Conservation (phyloP, 345 rosid genomes). For the Passiflora organensis region DNA sequence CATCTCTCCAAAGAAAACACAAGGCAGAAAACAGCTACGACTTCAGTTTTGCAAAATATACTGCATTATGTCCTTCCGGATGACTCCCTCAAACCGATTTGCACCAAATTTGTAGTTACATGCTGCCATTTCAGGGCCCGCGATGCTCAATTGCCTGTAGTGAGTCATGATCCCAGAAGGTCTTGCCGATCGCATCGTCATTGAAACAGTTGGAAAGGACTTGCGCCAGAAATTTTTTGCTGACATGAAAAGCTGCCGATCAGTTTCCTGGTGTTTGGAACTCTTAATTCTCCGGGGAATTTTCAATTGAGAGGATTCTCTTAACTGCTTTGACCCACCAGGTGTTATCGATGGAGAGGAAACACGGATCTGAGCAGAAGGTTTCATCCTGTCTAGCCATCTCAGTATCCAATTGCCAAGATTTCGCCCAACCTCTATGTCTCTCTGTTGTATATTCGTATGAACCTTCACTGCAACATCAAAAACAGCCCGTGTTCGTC, state of each 20-base stretch:
- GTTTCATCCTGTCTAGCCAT: constrained; percentile 78
- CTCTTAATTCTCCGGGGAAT: constrained; percentile 28
- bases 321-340: constrained; percentile 30
- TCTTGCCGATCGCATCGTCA: constrained; percentile 56
- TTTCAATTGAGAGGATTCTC: constrained; percentile 34
- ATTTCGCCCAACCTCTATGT: constrained; percentile 80
- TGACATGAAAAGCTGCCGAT: constrained; percentile 50
- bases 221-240: constrained; percentile 38
- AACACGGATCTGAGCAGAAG: constrained; percentile 79
- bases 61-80: constrained; percentile 70
- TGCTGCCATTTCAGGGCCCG: constrained; percentile 19
- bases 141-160: constrained; percentile 42
- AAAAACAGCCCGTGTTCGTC: constrained; percentile 58
- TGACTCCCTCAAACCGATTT: constrained; percentile 33
- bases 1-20: background rate
- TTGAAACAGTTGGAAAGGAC: constrained; percentile 51
- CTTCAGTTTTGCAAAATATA: constrained; percentile 47
- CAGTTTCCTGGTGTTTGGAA: constrained; percentile 43
- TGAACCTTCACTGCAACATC: constrained; percentile 65
- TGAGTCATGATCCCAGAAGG: constrained; percentile 49
- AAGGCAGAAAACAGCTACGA: background rate
- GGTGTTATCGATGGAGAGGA: constrained; percentile 22
- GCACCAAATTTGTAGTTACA: constrained; percentile 22
- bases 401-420: constrained; percentile 85
- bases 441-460: constrained; percentile 69